Percentiles rank a stretch among this genome's conserved stretches.
phyloP scores from a whole-genome alignment of 495 filamentous ascomycete species.

The Neurospora sp. region DNA sequence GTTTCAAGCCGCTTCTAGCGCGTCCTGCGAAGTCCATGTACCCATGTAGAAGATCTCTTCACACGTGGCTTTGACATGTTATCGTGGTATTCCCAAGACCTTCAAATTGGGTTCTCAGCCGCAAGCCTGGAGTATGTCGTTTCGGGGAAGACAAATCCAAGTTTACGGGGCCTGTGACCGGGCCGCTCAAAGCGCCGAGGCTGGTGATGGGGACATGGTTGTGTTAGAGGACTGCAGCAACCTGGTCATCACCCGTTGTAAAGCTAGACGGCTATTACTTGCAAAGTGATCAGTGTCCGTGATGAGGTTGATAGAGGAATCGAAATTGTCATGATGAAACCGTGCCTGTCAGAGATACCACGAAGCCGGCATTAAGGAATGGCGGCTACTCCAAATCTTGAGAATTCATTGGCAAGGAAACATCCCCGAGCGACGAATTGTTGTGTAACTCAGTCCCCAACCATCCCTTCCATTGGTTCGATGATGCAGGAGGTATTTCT shows the following conservation, averaged over 20 bases:
- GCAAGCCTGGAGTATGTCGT: not conserved
- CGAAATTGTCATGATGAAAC: slow-evolving; percentile 19
- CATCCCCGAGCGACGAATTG: not conserved
- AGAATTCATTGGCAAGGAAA: slow-evolving; percentile 6
- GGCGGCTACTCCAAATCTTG: slow-evolving; percentile 6
- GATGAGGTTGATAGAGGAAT: not conserved
- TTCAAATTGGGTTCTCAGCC: not conserved
- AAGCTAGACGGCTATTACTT: not conserved
- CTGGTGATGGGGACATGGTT: not conserved
- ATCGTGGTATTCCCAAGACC: not conserved
- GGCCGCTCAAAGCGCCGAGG: not conserved
- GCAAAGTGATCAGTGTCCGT: not conserved
- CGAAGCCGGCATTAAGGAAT: slow-evolving; percentile 13
- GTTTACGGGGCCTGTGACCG: not conserved
- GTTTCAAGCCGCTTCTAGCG: not conserved
- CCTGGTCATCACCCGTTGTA: not conserved
- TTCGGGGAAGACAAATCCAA: not conserved
- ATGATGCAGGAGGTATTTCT: not conserved
- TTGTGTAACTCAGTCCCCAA: not conserved
- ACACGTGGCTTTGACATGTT: not conserved
- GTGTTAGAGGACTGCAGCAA: not conserved
- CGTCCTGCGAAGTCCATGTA: not conserved
- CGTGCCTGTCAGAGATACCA: slow-evolving; percentile 20
- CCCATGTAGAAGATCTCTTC: not conserved
- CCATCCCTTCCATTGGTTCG: not conserved